A percentile compares a stretch with the other conserved stretches of the same genome.
phyloP scores from a whole-genome alignment of 164 flowering plant genomes.

The Euptelea pleiosperma region DNA sequence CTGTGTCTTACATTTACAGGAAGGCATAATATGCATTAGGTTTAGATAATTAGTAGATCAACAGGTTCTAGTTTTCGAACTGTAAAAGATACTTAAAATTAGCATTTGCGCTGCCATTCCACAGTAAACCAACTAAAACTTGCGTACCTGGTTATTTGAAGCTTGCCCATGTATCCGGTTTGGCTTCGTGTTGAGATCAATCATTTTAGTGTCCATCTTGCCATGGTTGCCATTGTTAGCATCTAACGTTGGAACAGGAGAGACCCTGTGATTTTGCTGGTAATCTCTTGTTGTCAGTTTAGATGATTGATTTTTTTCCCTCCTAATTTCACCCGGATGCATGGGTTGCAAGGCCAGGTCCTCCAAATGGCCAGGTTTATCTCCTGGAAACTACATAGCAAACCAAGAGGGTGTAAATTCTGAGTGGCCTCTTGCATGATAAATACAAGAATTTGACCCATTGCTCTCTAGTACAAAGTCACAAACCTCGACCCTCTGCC shows the following conservation, averaged over 20 bases:
- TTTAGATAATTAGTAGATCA: neutral
- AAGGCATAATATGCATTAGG: neutral
- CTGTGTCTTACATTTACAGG: slow-evolving; percentile 20
- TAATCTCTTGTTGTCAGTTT: slow-evolving; percentile 35
- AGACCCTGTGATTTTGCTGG: slow-evolving; percentile 39
- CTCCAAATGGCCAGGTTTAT: slow-evolving; percentile 50
- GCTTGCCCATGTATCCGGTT: slow-evolving; percentile 51
- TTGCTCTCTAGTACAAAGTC: neutral
- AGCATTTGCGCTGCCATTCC: neutral
- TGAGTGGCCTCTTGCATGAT: neutral
- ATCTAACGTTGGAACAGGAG: slow-evolving; percentile 35
- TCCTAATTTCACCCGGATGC: slow-evolving; percentile 34
- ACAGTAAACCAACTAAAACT: neutral
- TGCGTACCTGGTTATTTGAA: slow-evolving; percentile 57
- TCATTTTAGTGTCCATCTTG: slow-evolving; percentile 48
- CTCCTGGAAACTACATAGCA: slow-evolving; percentile 77
- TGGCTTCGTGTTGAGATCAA: slow-evolving; percentile 77
- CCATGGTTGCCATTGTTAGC: slow-evolving; percentile 29
- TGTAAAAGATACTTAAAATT: neutral
- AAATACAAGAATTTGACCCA: slow-evolving; percentile 7
- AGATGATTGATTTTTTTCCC: slow-evolving; percentile 36
- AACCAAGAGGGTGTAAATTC: slow-evolving; percentile 1
- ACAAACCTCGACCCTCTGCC: slow-evolving; percentile 94
- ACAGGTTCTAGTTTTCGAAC: neutral
- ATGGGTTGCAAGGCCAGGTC: slow-evolving; percentile 37